A percentile compares a stretch with the other conserved stretches of the same genome.
Evolutionary conservation across 2,329 filamentous ascomycete genomes (phyloP).

Genomic region (Paracoccidioides brasiliensis): DNA sequence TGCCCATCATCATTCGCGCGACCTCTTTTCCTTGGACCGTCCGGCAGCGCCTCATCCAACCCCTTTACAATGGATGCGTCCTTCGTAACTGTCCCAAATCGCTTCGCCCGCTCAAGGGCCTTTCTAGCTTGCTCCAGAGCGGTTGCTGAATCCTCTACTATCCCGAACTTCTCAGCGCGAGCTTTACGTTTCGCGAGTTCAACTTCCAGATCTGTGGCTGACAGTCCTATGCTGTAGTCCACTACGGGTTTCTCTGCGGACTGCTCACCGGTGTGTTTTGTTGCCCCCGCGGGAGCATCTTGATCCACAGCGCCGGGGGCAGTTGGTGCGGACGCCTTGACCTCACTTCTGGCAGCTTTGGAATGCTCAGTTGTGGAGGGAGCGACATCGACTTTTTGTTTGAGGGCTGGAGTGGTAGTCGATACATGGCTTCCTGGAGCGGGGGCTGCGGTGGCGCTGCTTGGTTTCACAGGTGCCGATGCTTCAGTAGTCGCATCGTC

Average conservation of each 20-base stretch:
- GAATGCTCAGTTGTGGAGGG: conserved; percentile 28
- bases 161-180: conserved; percentile 37
- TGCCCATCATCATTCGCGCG: conserved; percentile 25
- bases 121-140: conserved; percentile 31
- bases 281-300: conserved; percentile 8
- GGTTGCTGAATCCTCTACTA: conserved; percentile 28
- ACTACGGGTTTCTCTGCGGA: conserved; percentile 19
- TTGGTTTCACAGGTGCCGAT: conserved; percentile 17
- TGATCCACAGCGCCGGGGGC: conserved; percentile 1
- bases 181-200: conserved; percentile 37
- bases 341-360: conserved; percentile 22
- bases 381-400: conserved; percentile 26
- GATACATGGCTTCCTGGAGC: conserved; percentile 22
- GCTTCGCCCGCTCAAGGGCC: conserved; percentile 34
- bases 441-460: conserved; percentile 19
- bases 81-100: conserved; percentile 27
- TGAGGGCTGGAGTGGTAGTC: conserved; percentile 28
- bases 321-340: not conserved
- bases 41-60: conserved; percentile 34
- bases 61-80: conserved; percentile 22
- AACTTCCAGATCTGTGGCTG: conserved; percentile 32
- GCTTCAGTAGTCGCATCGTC: conserved; percentile 23
- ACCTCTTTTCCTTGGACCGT: conserved; percentile 29
- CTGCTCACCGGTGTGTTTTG: conserved; percentile 5
- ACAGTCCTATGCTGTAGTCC: conserved; percentile 31